Evolutionary conservation across 2,329 filamentous ascomycete genomes (phyloP).

Genomic region (Pezicula neosporulosa): DNA sequence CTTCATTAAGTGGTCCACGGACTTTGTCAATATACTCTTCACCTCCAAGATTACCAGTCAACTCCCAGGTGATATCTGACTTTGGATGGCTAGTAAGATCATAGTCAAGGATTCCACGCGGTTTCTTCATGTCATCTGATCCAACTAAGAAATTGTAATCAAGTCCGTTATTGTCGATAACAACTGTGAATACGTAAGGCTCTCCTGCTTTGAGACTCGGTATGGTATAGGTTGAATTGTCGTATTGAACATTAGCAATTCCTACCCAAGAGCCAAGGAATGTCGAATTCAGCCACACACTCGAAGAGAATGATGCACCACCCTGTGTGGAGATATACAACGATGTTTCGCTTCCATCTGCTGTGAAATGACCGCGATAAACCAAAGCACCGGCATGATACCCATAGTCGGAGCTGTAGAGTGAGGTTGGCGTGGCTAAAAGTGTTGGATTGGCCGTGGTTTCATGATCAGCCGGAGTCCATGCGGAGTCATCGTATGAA

Average conservation of each 20-base stretch:
- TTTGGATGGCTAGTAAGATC: slow-evolving; percentile 22
- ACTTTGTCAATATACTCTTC: slow-evolving; percentile 57
- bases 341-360: slow-evolving; percentile 54
- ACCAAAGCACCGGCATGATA: slow-evolving; percentile 67
- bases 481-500: slow-evolving; percentile 65
- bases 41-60: slow-evolving; percentile 66
- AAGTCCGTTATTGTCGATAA: slow-evolving; percentile 72
- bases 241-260: slow-evolving; percentile 36
- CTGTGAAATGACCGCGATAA: slow-evolving; percentile 67
- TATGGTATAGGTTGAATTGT: slow-evolving; percentile 53
- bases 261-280: slow-evolving; percentile 64
- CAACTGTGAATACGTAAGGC: slow-evolving; percentile 60
- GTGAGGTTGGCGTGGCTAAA: slow-evolving; percentile 58
- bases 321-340: slow-evolving; percentile 61
- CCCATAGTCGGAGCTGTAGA: slow-evolving; percentile 73
- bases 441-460: slow-evolving; percentile 57
- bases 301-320: slow-evolving; percentile 63
- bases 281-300: slow-evolving; percentile 60
- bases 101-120: slow-evolving; percentile 61
- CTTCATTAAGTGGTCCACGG: slow-evolving; percentile 66
- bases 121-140: slow-evolving; percentile 59
- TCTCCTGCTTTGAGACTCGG: slow-evolving; percentile 47
- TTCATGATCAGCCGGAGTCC: slow-evolving; percentile 56
- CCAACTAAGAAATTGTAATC: slow-evolving; percentile 47
- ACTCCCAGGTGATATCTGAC: slow-evolving; percentile 54